phyloP scores from a whole-genome alignment of 148 eudicot genomes.

The Linanthus parryae region DNA sequence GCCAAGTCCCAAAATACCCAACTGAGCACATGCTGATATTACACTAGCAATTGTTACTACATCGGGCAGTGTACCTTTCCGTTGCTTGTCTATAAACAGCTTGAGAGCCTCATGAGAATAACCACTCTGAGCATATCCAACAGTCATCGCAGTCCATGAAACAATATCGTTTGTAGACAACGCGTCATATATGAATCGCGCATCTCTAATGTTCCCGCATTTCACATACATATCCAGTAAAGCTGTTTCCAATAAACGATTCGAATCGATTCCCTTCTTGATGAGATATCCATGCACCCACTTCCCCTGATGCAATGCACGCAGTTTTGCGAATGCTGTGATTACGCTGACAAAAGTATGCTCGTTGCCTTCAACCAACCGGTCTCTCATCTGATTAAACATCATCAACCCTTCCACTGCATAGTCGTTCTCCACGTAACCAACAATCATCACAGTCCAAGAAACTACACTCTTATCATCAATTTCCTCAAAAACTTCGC shows the following conservation, averaged over 20 bases:
- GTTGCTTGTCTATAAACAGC: slow-evolving; percentile 46
- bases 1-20: slow-evolving; percentile 38
- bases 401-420: slow-evolving; percentile 47
- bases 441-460: slow-evolving; percentile 90
- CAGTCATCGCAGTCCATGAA: slow-evolving; percentile 88
- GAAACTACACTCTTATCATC: slow-evolving; percentile 57
- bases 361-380: slow-evolving; percentile 57
- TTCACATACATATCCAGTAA: slow-evolving; percentile 81
- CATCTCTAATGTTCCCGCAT: slow-evolving; percentile 47
- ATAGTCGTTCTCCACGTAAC: slow-evolving; percentile 72
- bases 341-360: slow-evolving; percentile 63
- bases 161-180: slow-evolving; percentile 39
- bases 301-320: slow-evolving; percentile 89
- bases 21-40: slow-evolving; percentile 69
- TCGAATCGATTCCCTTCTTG: slow-evolving; percentile 47
- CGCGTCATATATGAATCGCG: slow-evolving; percentile 49
- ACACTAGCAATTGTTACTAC: slow-evolving; percentile 55
- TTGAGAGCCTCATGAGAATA: slow-evolving; percentile 43
- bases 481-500: slow-evolving; percentile 52
- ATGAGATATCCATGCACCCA: slow-evolving; percentile 77
- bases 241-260: slow-evolving; percentile 43
- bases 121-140: slow-evolving; percentile 62
- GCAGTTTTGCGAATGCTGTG: slow-evolving; percentile 48
- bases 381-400: slow-evolving; percentile 75
- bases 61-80: slow-evolving; percentile 38